Evolutionary conservation across 2,329 filamentous ascomycete species (phyloP).

Genomic region (Ceratocystis diversiconidia): DNA sequence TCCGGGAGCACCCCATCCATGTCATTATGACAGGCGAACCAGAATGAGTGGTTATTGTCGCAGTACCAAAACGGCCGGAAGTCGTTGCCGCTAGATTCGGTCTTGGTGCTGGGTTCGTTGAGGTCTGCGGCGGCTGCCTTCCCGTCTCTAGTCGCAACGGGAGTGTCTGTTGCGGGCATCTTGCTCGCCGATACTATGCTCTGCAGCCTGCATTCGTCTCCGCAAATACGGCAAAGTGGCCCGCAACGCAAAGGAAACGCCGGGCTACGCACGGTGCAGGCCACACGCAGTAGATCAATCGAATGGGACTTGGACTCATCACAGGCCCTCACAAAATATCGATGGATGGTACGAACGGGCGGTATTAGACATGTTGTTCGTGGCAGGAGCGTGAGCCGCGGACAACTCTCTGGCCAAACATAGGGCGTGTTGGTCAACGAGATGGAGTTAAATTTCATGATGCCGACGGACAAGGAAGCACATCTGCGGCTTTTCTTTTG

Average conservation of each 20-base stretch:
- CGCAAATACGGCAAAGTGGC: conserved; percentile 15
- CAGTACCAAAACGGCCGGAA: conserved; percentile 8
- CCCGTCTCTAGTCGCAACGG: background rate
- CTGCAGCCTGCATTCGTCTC: conserved; percentile 3
- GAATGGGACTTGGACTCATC: background rate
- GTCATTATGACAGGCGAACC: conserved; percentile 13
- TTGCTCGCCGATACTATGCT: background rate
- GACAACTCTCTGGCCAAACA: background rate
- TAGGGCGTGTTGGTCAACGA: background rate
- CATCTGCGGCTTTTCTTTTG: background rate
- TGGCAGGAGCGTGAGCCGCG: conserved; percentile 4
- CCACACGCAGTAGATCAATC: background rate
- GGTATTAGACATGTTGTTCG: conserved; percentile 6
- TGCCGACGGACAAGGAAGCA: background rate
- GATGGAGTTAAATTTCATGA: background rate
- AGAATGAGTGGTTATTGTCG: conserved; percentile 2
- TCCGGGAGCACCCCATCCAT: conserved; percentile 16
- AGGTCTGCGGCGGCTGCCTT: background rate
- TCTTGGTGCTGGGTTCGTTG: no score
- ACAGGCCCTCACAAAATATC: conserved; percentile 8
- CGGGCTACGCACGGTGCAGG: conserved; percentile 13
- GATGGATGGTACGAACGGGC: conserved; percentile 7
- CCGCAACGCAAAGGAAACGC: conserved; percentile 13
- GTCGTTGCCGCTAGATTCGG: no score
- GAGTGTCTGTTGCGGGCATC: background rate